Evolutionary conservation across 441 rosid genomes (phyloP), one percentile per base, ranked within the genome.

Genomic region (Raphanus hybrid): DNA sequence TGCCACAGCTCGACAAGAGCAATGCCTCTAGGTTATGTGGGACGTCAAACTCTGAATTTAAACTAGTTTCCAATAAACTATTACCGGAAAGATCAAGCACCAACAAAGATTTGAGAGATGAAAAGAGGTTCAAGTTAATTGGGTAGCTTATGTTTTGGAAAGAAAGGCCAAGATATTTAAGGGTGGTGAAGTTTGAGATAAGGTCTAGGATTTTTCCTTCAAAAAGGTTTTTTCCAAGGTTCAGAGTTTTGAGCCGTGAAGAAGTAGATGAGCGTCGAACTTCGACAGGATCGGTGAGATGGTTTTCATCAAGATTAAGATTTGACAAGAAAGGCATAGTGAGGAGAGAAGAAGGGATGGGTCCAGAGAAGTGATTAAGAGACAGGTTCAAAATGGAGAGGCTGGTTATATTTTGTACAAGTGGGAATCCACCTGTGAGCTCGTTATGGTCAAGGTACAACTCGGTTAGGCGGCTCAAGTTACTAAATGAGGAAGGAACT

Each of bases 401-500:
- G 3, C 32, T 60, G 2, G 16, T 60, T 1, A 60, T 3, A 1
- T 60, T 60, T 14, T 6, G 15, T 1, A 60, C 37, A 29, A 60
- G 16, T 12, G 1, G 37, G 16, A 74, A 65, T 23, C 64, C 14
- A 65, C 72, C 78, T 23, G 29, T 54, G 65, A 74, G 45, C 5
- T 20, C 8, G 32, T 74, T 74, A 2, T 5, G 2, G 48, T 41
- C 48, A 9, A 74, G 70, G 11, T 4, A 2, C 2, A 74, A 37
- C 6, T 3, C 0, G 64, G 41, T 6, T 4, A 74, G 10, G 3
- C 1, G 4, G 4, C n/a, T 64, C 23, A 74, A 27, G 59, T 57
- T 65, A 67, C 71, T 67, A 57, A 66, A 23, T 4, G 72, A 66
- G 35, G 72, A 66, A 66, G 69, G 80, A 10, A 76, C 4, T 35